Conservation (phyloP, 441 rosid genomes). For the Euphorbia corollata region DNA sequence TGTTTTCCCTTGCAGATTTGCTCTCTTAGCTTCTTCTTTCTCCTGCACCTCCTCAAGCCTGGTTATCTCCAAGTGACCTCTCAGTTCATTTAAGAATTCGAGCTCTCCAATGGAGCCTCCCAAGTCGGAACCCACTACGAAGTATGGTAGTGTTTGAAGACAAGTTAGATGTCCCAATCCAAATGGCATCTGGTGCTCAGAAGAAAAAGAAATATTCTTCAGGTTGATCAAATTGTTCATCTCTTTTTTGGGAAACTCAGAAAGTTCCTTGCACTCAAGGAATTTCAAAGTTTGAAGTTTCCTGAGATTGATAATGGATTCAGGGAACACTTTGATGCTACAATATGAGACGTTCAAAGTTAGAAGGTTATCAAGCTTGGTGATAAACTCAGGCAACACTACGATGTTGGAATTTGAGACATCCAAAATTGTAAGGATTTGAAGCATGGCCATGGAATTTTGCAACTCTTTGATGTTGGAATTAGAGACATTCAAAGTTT, state of each 20-base stretch:
- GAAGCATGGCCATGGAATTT: too few relatives aligned
- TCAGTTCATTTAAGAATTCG: conserved; percentile 1
- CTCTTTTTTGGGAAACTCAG: not conserved
- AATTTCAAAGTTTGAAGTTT: not conserved
- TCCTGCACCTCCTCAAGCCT: conserved; percentile 9
- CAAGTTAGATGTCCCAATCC: not conserved
- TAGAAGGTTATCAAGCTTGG: too few relatives aligned
- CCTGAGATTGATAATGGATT: not conserved
- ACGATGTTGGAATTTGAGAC: too few relatives aligned
- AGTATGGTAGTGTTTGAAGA: conserved; percentile 6
- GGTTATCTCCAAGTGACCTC: not conserved
- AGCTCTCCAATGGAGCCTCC: not conserved
- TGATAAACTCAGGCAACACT: too few relatives aligned
- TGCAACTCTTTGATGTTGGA: too few relatives aligned
- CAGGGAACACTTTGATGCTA: not conserved
- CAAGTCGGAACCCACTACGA: conserved; percentile 14
- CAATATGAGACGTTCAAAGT: too few relatives aligned
- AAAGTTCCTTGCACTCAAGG: not conserved
- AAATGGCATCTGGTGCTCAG: not conserved
- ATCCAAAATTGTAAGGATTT: too few relatives aligned
- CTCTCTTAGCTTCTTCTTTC: not conserved
- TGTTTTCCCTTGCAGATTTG: not conserved
- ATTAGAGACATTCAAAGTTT: too few relatives aligned
- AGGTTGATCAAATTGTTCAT: not conserved
- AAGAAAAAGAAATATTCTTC: not conserved